phyloP scores from a whole-genome alignment of 140 eudicot species.

The Flaveria floridana region DNA sequence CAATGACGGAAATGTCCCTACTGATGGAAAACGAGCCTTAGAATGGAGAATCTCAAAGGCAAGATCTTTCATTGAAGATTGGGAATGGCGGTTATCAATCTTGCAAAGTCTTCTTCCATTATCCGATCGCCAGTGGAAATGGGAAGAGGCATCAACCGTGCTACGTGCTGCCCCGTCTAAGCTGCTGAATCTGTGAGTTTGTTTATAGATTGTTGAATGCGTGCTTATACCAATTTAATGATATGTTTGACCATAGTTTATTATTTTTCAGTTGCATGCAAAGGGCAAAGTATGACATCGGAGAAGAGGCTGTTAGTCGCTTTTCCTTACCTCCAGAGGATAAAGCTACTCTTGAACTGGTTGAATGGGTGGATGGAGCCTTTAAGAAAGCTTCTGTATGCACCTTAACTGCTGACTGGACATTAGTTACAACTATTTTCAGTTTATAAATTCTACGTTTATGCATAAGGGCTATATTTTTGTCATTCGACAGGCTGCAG shows the following conservation, averaged over 20 bases:
- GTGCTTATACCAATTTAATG: not conserved
- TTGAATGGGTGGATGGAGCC: conserved; percentile 98
- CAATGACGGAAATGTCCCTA: conserved; percentile 44
- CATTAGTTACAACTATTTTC: conserved; percentile 10
- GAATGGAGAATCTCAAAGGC: conserved; percentile 90
- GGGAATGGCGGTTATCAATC: conserved; percentile 99
- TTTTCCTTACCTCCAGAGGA: conserved; percentile 92
- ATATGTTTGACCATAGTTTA: conserved; percentile 27
- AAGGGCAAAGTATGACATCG: conserved; percentile 88
- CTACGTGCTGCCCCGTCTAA: conserved; percentile 99
- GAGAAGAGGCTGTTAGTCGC: conserved; percentile 95
- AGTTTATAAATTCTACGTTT: conserved; percentile 5
- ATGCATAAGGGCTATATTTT: not conserved
- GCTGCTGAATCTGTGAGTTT: conserved; percentile 87
- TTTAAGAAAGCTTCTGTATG: conserved; percentile 89
- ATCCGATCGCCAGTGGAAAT: conserved; percentile 93
- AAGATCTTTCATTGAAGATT: conserved; percentile 80
- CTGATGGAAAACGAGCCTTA: conserved; percentile 65
- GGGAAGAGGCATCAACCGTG: conserved; percentile 93
- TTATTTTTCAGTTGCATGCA: conserved; percentile 82
- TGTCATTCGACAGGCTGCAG: conserved; percentile 63
- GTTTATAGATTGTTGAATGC: not conserved
- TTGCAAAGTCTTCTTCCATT: conserved; percentile 85
- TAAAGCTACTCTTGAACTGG: conserved; percentile 87
- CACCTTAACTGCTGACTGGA: conserved; percentile 32